These are phyloP conservation scores for Saccharomyces hybrid DNA, from an alignment of 1,139 yeast species.

Conservation along the genomic window DNA sequence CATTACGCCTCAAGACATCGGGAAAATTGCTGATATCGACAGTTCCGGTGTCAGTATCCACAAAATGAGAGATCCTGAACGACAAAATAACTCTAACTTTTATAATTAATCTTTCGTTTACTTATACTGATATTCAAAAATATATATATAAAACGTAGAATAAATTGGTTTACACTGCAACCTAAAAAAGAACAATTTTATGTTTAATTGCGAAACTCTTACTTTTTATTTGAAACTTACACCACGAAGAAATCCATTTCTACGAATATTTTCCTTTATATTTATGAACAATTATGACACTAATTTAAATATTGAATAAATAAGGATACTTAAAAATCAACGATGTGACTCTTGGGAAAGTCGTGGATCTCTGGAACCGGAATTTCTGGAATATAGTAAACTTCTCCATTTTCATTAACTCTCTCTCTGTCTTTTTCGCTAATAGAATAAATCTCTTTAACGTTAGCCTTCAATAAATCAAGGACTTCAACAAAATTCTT, in stretches of 20 bases:
- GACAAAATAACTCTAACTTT: slow-evolving; percentile 26
- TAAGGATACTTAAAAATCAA: slow-evolving; percentile 42
- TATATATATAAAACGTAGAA: neutral
- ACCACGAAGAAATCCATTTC: slow-evolving; percentile 63
- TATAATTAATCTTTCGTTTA: slow-evolving; percentile 5
- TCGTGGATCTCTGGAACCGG: slow-evolving; percentile 56
- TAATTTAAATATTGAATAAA: neutral
- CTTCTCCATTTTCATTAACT: slow-evolving; percentile 78
- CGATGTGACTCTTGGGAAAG: slow-evolving; percentile 48
- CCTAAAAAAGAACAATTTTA: neutral
- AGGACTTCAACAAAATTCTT: slow-evolving; percentile 55
- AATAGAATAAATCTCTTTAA: slow-evolving; percentile 68
- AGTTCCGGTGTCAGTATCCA: slow-evolving; percentile 59
- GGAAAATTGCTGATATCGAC: slow-evolving; percentile 61
- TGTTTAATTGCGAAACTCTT: slow-evolving; percentile 31
- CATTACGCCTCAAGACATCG: slow-evolving; percentile 91
- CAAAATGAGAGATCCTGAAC: slow-evolving; percentile 43
- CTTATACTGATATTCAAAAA: neutral
- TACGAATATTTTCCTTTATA: neutral
- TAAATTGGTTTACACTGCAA: neutral
- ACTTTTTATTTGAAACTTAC: slow-evolving; percentile 44
- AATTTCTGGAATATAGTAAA: slow-evolving; percentile 66
- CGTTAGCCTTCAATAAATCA: slow-evolving; percentile 46
- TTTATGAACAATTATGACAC: neutral
- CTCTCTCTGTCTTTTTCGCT: slow-evolving; percentile 83